Conservation (phyloP, 805 yeast genomes). For the Maudiozyma barnettii region DNA sequence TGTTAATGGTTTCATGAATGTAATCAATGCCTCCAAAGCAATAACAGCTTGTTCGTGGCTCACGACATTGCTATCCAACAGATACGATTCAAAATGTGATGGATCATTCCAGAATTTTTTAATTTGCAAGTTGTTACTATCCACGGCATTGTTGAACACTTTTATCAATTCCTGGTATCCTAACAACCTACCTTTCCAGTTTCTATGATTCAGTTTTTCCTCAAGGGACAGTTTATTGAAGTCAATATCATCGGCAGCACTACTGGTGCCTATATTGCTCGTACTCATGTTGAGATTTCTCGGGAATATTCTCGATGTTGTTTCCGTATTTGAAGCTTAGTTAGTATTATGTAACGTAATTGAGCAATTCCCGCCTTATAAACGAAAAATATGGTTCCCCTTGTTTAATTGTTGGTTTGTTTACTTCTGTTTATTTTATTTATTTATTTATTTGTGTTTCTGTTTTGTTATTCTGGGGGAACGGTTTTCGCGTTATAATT, state of each 20-base stretch:
- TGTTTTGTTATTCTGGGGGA: not conserved
- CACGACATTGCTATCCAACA: constrained; percentile 75
- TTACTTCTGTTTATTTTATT: not conserved
- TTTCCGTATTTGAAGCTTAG: too few relatives aligned
- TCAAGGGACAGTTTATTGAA: constrained; percentile 53
- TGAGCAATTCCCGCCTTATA: too few relatives aligned
- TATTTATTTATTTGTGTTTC: constrained; percentile 4
- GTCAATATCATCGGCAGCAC: constrained; percentile 42
- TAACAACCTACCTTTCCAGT: constrained; percentile 78
- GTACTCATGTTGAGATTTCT: too few relatives aligned
- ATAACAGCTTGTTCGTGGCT: constrained; percentile 79
- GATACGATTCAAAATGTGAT: constrained; percentile 45
- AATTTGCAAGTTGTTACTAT: constrained; percentile 5
- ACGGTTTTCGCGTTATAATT: not conserved
- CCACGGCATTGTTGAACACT: constrained; percentile 34
- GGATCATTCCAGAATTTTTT: constrained; percentile 39
- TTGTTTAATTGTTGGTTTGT: not conserved
- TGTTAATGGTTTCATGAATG: constrained; percentile 3
- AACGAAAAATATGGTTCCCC: too few relatives aligned
- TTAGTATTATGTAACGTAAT: too few relatives aligned
- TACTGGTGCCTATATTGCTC: not conserved
- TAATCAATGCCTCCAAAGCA: constrained; percentile 38
- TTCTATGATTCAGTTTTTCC: constrained; percentile 58
- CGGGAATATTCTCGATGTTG: too few relatives aligned
- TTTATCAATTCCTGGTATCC: constrained; percentile 65